These are phyloP conservation scores for Nothophytophthora sp. DNA, from an alignment of 352 stramenopile genomes.

Conservation along the genomic window DNA sequence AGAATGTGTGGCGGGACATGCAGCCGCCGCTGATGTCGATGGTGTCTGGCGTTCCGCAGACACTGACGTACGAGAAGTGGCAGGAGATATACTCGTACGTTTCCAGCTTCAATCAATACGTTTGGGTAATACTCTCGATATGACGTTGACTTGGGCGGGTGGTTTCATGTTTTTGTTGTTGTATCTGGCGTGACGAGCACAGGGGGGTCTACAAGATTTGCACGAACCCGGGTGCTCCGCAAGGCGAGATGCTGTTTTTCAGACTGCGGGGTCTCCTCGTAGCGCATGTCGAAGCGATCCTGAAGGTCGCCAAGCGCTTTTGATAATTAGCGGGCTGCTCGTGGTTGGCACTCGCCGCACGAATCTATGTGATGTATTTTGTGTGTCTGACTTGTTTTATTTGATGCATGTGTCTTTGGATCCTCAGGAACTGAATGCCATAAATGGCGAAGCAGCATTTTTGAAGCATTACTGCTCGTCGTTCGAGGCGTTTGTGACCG, in stretches of 20 bases:
- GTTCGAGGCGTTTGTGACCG: constrained; percentile 76
- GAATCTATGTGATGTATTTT: no score
- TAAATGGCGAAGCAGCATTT: constrained; percentile 68
- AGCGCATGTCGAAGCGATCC: constrained; percentile 61
- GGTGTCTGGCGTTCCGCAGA: constrained; percentile 64
- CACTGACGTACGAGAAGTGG: constrained; percentile 83
- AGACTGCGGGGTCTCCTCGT: constrained; percentile 69
- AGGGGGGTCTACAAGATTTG: constrained; percentile 90
- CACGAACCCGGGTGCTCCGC: constrained; percentile 75
- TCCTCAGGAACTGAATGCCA: constrained; percentile 46
- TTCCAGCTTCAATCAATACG: no score
- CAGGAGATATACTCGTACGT: constrained; percentile 88
- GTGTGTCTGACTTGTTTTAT: no score
- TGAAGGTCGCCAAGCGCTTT: constrained; percentile 38
- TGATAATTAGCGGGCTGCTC: no score
- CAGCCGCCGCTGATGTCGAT: constrained; percentile 76
- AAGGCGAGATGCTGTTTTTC: constrained; percentile 86
- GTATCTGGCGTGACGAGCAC: neutral
- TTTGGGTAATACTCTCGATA: no score
- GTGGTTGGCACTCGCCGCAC: no score
- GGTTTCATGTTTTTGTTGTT: no score
- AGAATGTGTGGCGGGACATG: constrained; percentile 84
- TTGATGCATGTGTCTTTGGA: no score
- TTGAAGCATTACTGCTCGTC: constrained; percentile 64
- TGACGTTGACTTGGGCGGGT: no score